Evolutionary conservation across 2,329 filamentous ascomycete genomes (phyloP), one percentile per base, ranked within the genome.

Genomic region (Colletotrichum chrysophilum): DNA sequence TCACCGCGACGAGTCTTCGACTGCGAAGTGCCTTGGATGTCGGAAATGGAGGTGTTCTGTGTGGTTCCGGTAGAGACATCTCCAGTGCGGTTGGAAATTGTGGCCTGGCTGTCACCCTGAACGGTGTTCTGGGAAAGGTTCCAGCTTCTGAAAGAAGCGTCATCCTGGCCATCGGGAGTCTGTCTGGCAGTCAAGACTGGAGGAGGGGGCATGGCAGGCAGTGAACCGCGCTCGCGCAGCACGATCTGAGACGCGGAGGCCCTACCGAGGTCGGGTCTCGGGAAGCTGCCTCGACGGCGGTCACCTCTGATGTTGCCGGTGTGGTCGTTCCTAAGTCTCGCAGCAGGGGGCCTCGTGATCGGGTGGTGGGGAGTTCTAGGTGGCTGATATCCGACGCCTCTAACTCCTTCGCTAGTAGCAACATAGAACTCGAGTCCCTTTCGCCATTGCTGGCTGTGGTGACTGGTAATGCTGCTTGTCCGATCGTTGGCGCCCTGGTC

Each of bases 141-240:
- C 78, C 78, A 79, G 34, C 77, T 78, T 56, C 66, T 69, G 66
- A 79, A 74, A 16, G 78, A 79, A 4, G 77, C 71, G 26, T 70
- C 70, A 43, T 79, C 77, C 24, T 74, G 66, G 4, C 71, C 48
- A 5, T 43, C 52, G 13, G 65, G 21, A 7, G 26, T 26, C 24
- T 28, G 75, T 5, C 60, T 34, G 16, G 73, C 77, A 62, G 30
- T 10, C 6, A 76, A 62, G 4, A 70, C 52, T 0, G 78, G 78
- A 12, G 76, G 74, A 4, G 72, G 74, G 6, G 78, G 78, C 71
- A 7, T 66, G 1, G 28, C 24, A 16, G 78, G 75, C 30, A 76
- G 30, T 4, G 78, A 79, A 18, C 30, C 74, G 64, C 77, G 71
- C 32, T 78, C 69, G 4, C 71, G 76, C 14, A 78, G 18, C 16